Base-by-base conservation (phyloP, 768 basidiomycete species). In the Leccinum olivaceopallidum region DNA sequence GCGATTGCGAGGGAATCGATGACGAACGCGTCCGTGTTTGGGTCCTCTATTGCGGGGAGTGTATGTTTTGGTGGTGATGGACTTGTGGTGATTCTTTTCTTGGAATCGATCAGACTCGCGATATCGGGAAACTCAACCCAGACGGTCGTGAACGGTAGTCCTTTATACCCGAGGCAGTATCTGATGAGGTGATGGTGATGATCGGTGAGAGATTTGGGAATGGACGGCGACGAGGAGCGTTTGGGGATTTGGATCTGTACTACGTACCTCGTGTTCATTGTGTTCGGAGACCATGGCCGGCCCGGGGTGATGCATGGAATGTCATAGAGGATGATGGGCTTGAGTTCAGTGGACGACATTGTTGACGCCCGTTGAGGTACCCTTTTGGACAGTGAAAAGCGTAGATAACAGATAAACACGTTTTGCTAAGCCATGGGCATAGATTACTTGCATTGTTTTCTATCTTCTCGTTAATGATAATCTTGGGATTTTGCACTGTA, bases 41-140 rank as follows among this genome's bases (percentile, higher is more conserved):
- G 76, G 64, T 85, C 83, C 63, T 79, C 66, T 57, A 87, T 82
- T 30, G 78, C 74, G 0, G 85, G 85, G 0, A 83, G 70, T 12
- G 81, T 83, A 69, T 83, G 63, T 14, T 42, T 42, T 18, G 16
- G 18, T 42, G 39, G 18, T 18, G 69, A 58, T 8, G 59, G 52
- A 6, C 55, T 7, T 57, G 52, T 73, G 73, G 66, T 69, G 69
- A 51, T 60, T 51, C 39, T 18, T 18, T 18, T 42, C 18, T 68
- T 70, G 47, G 69, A 70, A 26, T 61, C 62, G 53, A 73, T 54
- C 70, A 64, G 1, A 55, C 28, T 55, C 70, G 55, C 77, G 55
- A 87, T 80, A 56, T 85, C 81, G 4, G 80, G 80, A 75, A 82
- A 18, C 64, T 66, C 10, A 76, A 66, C 22, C 65, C 65, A 67